Evolutionary conservation across 805 yeast genomes (phyloP).

Genomic region (Lachancea waltii): DNA sequence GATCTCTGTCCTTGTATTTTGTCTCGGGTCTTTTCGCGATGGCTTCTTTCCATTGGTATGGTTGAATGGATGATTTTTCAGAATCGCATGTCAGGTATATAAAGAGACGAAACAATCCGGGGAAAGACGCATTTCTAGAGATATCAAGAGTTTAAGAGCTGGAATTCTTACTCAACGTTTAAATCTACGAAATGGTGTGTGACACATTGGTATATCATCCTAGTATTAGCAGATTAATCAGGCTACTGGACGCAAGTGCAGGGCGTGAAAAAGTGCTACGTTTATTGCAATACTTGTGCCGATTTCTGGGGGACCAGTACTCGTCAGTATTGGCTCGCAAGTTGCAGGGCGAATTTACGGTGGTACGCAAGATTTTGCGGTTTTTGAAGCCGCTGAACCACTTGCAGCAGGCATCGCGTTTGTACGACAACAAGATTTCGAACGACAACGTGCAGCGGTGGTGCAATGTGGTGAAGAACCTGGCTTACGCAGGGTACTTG

Average conservation of each 20-base stretch:
- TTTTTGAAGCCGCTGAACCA: slow-evolving; percentile 75
- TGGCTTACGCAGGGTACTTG: slow-evolving; percentile 58
- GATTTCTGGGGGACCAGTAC: slow-evolving; percentile 62
- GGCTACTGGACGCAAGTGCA: slow-evolving; percentile 57
- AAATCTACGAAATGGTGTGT: slow-evolving; percentile 45
- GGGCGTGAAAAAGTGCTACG: slow-evolving; percentile 82
- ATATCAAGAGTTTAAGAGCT: no score
- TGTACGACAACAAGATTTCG: slow-evolving; percentile 61
- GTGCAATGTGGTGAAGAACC: slow-evolving; percentile 41
- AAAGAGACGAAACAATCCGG: not conserved
- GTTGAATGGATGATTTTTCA: no score
- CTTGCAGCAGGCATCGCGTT: slow-evolving; percentile 58
- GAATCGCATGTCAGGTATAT: not conserved
- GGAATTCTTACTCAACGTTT: no score
- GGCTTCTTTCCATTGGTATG: no score
- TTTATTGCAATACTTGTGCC: slow-evolving; percentile 69
- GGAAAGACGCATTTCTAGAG: not conserved
- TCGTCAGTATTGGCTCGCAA: slow-evolving; percentile 46
- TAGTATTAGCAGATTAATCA: slow-evolving; percentile 51
- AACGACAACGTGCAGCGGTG: slow-evolving; percentile 40
- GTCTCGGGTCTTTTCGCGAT: no score
- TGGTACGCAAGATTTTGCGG: slow-evolving; percentile 78
- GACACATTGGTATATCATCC: slow-evolving; percentile 74
- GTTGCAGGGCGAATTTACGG: slow-evolving; percentile 55
- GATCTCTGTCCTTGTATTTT: not conserved